These are phyloP conservation scores for Talaromyces piceae DNA, from an alignment of 2,329 filamentous ascomycete species.

Conservation along the genomic window DNA sequence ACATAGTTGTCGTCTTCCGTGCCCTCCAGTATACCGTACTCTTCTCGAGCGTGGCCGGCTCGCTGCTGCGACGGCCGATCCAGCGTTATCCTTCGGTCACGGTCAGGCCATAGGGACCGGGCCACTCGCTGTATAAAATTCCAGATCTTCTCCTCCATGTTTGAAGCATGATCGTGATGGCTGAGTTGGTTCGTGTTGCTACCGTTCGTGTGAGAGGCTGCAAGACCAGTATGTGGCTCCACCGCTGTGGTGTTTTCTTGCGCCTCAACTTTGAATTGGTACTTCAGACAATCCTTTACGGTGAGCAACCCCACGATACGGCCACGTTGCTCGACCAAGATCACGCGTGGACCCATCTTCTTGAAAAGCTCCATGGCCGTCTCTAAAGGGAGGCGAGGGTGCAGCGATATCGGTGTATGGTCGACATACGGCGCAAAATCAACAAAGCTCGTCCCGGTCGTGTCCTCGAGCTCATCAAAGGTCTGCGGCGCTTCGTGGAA, in stretches of 20 bases:
- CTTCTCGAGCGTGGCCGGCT: background rate
- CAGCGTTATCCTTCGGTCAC: conserved; percentile 4
- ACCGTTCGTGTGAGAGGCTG: conserved; percentile 3
- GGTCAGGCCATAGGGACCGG: conserved; percentile 12
- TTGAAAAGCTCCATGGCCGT: conserved; percentile 98
- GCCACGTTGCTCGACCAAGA: conserved; percentile 85
- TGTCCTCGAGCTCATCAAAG: conserved; percentile 54
- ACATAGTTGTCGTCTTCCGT: conserved; percentile 16
- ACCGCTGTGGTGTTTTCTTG: conserved; percentile 56
- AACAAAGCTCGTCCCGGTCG: conserved; percentile 51
- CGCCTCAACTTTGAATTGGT: conserved; percentile 92
- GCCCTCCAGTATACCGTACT: conserved; percentile 17
- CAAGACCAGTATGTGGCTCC: background rate
- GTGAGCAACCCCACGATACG: conserved; percentile 79
- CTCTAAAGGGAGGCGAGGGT: conserved; percentile 84
- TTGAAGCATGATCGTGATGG: conserved; percentile 15
- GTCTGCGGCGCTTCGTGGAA: conserved; percentile 38
- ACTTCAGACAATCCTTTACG: conserved; percentile 93
- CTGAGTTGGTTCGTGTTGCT: no score
- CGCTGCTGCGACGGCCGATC: conserved; percentile 1
- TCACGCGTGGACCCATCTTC: conserved; percentile 91
- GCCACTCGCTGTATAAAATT: conserved; percentile 27
- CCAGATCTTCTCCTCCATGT: conserved; percentile 32
- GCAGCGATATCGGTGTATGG: conserved; percentile 78
- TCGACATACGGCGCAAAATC: conserved; percentile 88